A percentile compares a stretch with the other conserved stretches of the same genome.
phyloP scores from a whole-genome alignment of 78 protist genomes.

The Dictyostelium firmibasis region DNA sequence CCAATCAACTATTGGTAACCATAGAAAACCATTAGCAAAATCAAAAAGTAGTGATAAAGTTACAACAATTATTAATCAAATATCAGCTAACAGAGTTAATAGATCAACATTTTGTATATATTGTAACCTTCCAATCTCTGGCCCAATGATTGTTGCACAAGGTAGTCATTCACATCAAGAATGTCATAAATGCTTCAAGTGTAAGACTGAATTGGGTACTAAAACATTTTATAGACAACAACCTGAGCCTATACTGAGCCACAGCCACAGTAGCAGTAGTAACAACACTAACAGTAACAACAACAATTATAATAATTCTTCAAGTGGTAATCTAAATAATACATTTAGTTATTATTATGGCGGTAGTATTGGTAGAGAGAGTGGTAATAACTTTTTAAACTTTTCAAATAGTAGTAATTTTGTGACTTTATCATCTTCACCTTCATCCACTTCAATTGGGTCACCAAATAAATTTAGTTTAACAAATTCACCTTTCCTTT shows the following conservation, averaged over 20 bases:
- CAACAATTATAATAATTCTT: not conserved
- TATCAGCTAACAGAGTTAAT: not conserved
- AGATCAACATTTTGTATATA: slow-evolving; percentile 43
- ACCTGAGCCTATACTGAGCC: not conserved
- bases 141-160: slow-evolving; percentile 52
- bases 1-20: not conserved
- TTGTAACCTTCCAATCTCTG: slow-evolving; percentile 47
- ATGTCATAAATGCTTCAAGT: slow-evolving; percentile 53
- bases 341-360: not conserved
- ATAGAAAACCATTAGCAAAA: slow-evolving; percentile 30
- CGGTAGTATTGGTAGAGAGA: not conserved
- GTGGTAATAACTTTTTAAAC: not conserved
- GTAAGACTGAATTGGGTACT: slow-evolving; percentile 14
- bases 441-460: not conserved
- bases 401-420: slow-evolving; percentile 10
- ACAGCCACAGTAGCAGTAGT: not conserved
- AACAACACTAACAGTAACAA: not conserved
- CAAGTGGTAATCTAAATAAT: not conserved
- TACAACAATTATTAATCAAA: slow-evolving; percentile 14
- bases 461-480: slow-evolving; percentile 8
- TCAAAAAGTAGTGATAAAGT: slow-evolving; percentile 34
- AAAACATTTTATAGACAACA: slow-evolving; percentile 65
- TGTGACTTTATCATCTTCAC: slow-evolving; percentile 32
- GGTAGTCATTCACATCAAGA: slow-evolving; percentile 55
- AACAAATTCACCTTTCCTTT: not conserved